Base-by-base conservation (phyloP, 306 rosid genomes). In the Cajanus cajan region DNA sequence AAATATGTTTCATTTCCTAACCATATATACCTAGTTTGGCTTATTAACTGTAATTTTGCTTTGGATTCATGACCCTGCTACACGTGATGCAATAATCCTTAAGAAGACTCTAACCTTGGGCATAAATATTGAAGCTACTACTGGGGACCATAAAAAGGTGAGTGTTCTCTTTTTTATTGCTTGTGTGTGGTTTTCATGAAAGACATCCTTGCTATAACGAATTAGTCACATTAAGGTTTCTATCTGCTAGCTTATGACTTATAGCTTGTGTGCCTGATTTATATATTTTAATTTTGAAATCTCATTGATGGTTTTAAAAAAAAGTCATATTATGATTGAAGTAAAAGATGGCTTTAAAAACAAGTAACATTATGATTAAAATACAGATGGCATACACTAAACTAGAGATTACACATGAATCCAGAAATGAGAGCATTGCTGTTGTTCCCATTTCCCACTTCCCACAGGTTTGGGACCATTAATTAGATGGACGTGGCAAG, bases 41-140 rank as follows among this genome's bases (percentile, higher is more conserved):
- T 78, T 75, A 10, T 43, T 85, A 93, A 88, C 50, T 68, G 96
- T 94, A 10, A 71, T 94, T 64, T 57, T 89, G 44, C 92, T 90
- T 33, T 94, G 98, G 98, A 81, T 94, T 78, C 84, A 90, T 65
- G 97, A 92, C 82, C 94, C 97, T 16, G 89, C 90, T 0, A 88
- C 85, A n/a, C 87, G 97, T 1, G 98, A 94, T 71, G 97, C 94
- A 4, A 31, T 77, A 0, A 71, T 89, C 40, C 65, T 92, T 54
- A 78, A 43, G 83, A 78, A 88, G 77, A 84, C 90, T 24, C 74
- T 85, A 39, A 57, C 47, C 47, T 47, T 15, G 22, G 48, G 65
- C 6, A 24, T 24, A 19, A 82, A 80, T 73, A 86, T 90, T 62
- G 86, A 82, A 84, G 89, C 90, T 76, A 88, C 96, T 12, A 89